Evolutionary conservation across 192 early-diverging fungal species (phyloP).

Genomic region (Gaertneriomyces sp.): DNA sequence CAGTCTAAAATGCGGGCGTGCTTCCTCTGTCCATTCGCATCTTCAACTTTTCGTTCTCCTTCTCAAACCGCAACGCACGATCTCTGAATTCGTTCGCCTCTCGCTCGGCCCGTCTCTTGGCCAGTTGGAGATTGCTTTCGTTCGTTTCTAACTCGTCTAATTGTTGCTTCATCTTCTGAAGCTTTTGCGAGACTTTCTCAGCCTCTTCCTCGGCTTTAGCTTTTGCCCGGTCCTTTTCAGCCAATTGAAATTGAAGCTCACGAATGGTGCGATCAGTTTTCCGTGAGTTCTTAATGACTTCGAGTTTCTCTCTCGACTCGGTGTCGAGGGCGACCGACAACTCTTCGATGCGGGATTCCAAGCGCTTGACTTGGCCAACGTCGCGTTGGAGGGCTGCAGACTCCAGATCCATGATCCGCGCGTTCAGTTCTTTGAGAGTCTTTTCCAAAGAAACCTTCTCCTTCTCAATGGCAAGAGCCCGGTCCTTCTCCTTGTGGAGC

Average conservation of each 20-base stretch:
- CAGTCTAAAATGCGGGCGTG: constrained; percentile 22
- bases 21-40: constrained; percentile 31
- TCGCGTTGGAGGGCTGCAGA: constrained; percentile 54
- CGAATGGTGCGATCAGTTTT: constrained; percentile 73
- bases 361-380: constrained; percentile 48
- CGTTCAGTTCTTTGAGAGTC: constrained; percentile 73
- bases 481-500: constrained; percentile 66
- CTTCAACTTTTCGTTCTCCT: constrained; percentile 49
- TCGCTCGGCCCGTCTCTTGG: constrained; percentile 69
- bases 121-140: constrained; percentile 56
- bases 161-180: constrained; percentile 57
- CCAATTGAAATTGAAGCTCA: constrained; percentile 82
- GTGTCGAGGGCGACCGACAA: constrained; percentile 53
- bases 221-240: constrained; percentile 75
- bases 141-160: constrained; percentile 66
- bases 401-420: constrained; percentile 75
- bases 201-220: constrained; percentile 62
- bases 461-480: constrained; percentile 52
- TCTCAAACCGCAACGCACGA: constrained; percentile 51
- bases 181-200: constrained; percentile 66
- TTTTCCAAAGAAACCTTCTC: constrained; percentile 72
- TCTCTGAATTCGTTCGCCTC: constrained; percentile 63
- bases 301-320: constrained; percentile 64
- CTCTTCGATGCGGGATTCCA: constrained; percentile 63
- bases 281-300: constrained; percentile 53